phyloP scores from a whole-genome alignment of 352 stramenopile species.

The Phytophthora tentaculata region DNA sequence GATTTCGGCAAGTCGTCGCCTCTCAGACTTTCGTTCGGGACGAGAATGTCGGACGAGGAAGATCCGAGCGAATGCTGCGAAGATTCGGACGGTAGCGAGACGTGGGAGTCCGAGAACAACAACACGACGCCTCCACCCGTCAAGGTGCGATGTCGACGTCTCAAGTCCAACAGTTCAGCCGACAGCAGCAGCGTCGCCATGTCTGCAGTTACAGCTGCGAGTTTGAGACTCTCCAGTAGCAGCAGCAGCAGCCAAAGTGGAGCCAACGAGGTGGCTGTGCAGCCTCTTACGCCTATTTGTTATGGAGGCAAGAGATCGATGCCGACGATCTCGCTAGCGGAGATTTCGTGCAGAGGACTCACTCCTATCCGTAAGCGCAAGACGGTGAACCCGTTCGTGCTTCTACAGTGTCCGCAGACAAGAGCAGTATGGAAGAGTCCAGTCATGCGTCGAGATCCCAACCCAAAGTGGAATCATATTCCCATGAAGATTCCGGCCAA shows the following conservation, averaged over 20 bases:
- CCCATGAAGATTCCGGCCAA: conserved; percentile 47
- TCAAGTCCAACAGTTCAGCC: conserved; percentile 36
- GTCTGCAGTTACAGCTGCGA: conserved; percentile 31
- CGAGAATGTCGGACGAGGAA: conserved; percentile 36
- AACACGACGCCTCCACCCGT: conserved; percentile 12
- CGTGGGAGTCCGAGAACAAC: conserved; percentile 26
- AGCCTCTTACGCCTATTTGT: conserved; percentile 12
- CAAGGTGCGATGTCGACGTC: conserved; percentile 30
- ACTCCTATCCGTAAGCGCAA: conserved; percentile 62
- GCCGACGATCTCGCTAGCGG: conserved; percentile 30
- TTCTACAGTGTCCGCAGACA: conserved; percentile 42
- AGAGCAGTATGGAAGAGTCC: conserved; percentile 54
- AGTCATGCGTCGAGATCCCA: conserved; percentile 43
- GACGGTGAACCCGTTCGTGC: conserved; percentile 62
- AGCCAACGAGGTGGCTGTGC: conserved; percentile 32
- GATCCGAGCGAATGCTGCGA: conserved; percentile 33
- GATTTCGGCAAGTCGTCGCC: conserved; percentile 40
- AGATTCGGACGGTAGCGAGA: conserved; percentile 36
- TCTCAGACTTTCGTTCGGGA: conserved; percentile 38
- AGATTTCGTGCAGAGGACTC: conserved; percentile 48
- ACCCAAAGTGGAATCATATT: conserved; percentile 52
- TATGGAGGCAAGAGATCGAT: conserved; percentile 12
- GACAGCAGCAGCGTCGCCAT: conserved; percentile 29
- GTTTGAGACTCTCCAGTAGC: conserved; percentile 34
- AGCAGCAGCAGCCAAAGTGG: conserved; percentile 44